These are phyloP conservation scores for Linanthus parryae DNA, from an alignment of 148 eudicot genomes.

Conservation along the genomic window DNA sequence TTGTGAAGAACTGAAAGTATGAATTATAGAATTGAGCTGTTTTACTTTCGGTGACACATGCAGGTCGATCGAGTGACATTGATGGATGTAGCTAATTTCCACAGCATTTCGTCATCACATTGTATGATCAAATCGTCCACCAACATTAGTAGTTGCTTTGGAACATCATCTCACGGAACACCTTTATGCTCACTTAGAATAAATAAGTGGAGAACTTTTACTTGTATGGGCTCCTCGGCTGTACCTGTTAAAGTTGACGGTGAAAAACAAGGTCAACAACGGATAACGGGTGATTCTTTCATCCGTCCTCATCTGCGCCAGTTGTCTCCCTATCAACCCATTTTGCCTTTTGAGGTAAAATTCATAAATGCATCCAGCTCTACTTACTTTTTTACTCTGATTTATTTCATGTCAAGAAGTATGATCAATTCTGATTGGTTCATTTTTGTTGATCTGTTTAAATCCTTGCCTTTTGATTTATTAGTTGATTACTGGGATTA, in stretches of 20 bases:
- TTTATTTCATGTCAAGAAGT: too few species aligned
- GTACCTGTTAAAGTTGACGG: conserved; percentile 29
- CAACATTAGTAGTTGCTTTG: too few species aligned
- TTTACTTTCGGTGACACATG: too few species aligned
- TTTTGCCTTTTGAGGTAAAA: conserved; percentile 68
- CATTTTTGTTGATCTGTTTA: too few species aligned
- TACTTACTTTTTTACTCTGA: too few species aligned
- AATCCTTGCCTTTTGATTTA: too few species aligned
- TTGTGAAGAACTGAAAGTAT: too few species aligned
- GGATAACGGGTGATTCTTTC: conserved; percentile 59
- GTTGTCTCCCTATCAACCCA: conserved; percentile 77
- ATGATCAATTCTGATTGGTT: too few species aligned
- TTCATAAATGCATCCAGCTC: too few species aligned
- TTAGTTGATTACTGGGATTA: too few species aligned
- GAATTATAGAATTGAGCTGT: too few species aligned
- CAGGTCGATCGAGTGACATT: too few species aligned
- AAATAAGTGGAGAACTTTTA: conserved; percentile 33
- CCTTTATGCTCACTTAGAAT: conserved; percentile 18
- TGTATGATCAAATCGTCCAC: conserved; percentile 30
- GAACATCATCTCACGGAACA: conserved; percentile 13
- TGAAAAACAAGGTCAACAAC: conserved; percentile 24
- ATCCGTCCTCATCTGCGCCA: conserved; percentile 77
- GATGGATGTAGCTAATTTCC: conserved; percentile 62
- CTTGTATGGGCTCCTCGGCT: conserved; percentile 58
- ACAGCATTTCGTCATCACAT: conserved; percentile 29